Evolutionary conservation across 441 rosid genomes (phyloP), one percentile per base, ranked within the genome.

Genomic region (Adansonia gregorii): DNA sequence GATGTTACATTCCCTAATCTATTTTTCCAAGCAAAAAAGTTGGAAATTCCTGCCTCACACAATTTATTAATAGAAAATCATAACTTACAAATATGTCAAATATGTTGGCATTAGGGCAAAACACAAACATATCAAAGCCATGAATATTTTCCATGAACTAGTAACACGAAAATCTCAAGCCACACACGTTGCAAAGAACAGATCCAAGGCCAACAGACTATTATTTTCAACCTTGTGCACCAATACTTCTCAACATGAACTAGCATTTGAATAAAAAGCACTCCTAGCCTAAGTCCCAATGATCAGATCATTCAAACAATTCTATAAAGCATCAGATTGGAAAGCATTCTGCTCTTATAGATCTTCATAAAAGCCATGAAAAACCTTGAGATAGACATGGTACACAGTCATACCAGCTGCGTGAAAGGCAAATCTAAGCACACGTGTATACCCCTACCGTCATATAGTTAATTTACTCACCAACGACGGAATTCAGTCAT

Each of bases 81-180:
- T 19, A 68, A 17, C 58, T 48, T 12, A 68, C 58, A 68, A 68
- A 68, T 56, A 68, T 48, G 58, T 68, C 43, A 68, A 68, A 48
- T 54, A 9, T 43, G 52, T 41, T 66, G 51, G 70, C 48, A 73
- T 20, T 55, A 55, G 60, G 8, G 59, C 2, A 58, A 12, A 3
- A 12, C 15, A 73, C n/a, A 55, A 20, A 45, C 39, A 45, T 60
- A 39, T 46, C 0, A 72, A 54, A 74, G 55, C 12, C 15, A 19
- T 56, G 15, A 58, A 56, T 59, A 73, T 56, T 43, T 41, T 58
- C 35, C 76, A 58, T 45, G 20, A 35, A 5, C 41, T 35, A 35
- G 41, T n/a, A 55, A 56, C 17, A 55, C 8, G 19, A 19, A 54
- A 31, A 39, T 17, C n/a, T n/a, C 15, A 56, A 72, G 9, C 17